phyloP scores from a whole-genome alignment of 441 rosid species.

The Gossypium schwendimanii region DNA sequence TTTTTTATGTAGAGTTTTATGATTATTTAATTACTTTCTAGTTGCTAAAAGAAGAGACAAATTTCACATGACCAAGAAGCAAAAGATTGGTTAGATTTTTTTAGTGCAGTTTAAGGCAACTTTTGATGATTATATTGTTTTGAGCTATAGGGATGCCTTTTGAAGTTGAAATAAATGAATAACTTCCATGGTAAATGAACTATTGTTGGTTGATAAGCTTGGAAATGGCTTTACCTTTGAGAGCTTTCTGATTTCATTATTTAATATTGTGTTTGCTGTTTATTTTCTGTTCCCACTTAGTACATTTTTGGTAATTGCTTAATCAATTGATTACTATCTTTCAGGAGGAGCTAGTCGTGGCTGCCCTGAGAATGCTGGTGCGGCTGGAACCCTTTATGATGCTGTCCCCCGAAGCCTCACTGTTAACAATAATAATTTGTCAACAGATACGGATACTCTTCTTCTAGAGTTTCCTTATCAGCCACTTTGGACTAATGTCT shows the following conservation, averaged over 20 bases:
- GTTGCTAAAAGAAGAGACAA: neutral
- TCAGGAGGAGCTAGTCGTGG: constrained; percentile 83
- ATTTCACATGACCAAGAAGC: neutral
- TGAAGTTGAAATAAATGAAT: constrained; percentile 3
- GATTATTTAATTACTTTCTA: neutral
- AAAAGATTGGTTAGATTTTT: neutral
- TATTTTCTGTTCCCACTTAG: neutral
- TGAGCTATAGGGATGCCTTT: neutral
- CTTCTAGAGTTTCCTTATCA: constrained; percentile 91
- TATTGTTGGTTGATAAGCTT: neutral
- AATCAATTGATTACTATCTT: constrained; percentile 5
- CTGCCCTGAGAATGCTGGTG: constrained; percentile 89
- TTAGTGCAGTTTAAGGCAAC: neutral
- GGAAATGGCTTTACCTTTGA: neutral
- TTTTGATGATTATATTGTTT: neutral
- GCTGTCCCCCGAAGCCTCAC: constrained; percentile 93
- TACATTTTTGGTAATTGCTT: neutral
- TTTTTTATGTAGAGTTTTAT: neutral
- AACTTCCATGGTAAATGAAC: neutral
- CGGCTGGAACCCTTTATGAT: constrained; percentile 94
- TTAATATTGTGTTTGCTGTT: neutral
- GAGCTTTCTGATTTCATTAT: neutral
- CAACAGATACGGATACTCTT: constrained; percentile 91
- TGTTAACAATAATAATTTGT: constrained; percentile 75
- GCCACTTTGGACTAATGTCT: constrained; percentile 78